Conservation (phyloP, 2,329 filamentous ascomycete species). For the Fusarium pilosicola region DNA sequence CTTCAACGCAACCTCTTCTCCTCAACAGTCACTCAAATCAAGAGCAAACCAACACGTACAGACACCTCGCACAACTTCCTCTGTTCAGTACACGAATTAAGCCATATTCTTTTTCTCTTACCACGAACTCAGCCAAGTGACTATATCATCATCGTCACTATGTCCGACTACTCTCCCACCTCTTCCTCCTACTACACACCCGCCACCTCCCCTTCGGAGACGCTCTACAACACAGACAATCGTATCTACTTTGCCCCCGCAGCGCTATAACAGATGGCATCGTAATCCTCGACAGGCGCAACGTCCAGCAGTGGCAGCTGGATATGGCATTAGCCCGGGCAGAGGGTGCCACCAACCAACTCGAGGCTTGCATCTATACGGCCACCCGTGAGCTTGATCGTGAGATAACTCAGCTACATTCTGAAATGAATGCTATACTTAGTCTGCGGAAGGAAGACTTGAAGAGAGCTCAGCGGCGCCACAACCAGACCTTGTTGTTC, state of each 20-base stretch:
- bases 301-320: slow-evolving; percentile 9
- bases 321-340: not conserved
- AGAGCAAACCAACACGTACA: too few relatives aligned
- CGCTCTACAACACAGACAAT: not conserved
- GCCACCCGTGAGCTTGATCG: not conserved
- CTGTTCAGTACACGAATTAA: fast-evolving
- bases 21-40: too few relatives aligned
- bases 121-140: not conserved
- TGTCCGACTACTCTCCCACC: not conserved
- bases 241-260: not conserved
- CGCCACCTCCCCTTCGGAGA: not conserved
- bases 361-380: not conserved
- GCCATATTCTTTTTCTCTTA: not conserved
- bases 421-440: fast-evolving
- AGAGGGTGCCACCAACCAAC: not conserved
- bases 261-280: not conserved
- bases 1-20: too few relatives aligned
- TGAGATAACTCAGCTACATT: too few relatives aligned
- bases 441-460: not conserved
- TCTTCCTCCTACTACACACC: fast-evolving
- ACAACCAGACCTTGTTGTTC: not conserved
- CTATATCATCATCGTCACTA: not conserved
- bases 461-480: not conserved
- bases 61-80: not conserved
- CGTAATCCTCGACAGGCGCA: not conserved